These are phyloP conservation scores for Leptodontidium sp. DNA, from an alignment of 2,329 filamentous ascomycete genomes.

Conservation along the genomic window DNA sequence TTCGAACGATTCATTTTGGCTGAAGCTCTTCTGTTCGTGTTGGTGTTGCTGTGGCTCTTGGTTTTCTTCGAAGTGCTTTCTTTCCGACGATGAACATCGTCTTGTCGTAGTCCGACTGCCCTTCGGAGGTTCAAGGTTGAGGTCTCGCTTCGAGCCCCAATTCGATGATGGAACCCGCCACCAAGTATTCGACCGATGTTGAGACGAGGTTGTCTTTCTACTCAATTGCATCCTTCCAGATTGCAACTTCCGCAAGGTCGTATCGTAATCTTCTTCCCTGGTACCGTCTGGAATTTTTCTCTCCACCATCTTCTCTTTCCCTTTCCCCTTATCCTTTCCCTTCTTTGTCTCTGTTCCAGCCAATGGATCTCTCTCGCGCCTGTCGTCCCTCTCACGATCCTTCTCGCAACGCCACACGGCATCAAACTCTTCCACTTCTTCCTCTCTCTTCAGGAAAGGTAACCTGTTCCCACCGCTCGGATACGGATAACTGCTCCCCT, in stretches of 20 bases:
- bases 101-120: neutral
- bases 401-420: neutral
- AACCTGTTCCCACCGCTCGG: slow-evolving; percentile 12
- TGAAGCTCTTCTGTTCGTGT: neutral
- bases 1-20: neutral
- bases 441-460: neutral
- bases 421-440: neutral
- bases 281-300: neutral
- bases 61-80: neutral
- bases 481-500: slow-evolving; percentile 16
- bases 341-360: neutral
- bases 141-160: slow-evolving; percentile 1
- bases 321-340: neutral
- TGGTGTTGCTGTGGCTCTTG: neutral
- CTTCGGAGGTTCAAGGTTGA: neutral
- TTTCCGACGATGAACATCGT: neutral
- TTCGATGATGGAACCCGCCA: too few relatives aligned
- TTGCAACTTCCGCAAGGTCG: neutral
- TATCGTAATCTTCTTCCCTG: neutral
- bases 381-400: neutral
- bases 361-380: neutral
- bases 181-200: neutral
- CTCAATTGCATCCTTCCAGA: neutral
- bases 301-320: neutral
- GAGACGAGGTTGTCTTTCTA: neutral